Percentiles rank a stretch among this genome's conserved stretches.
phyloP scores from a whole-genome alignment of 768 basidiomycete species.

The Austroboletus festivus region DNA sequence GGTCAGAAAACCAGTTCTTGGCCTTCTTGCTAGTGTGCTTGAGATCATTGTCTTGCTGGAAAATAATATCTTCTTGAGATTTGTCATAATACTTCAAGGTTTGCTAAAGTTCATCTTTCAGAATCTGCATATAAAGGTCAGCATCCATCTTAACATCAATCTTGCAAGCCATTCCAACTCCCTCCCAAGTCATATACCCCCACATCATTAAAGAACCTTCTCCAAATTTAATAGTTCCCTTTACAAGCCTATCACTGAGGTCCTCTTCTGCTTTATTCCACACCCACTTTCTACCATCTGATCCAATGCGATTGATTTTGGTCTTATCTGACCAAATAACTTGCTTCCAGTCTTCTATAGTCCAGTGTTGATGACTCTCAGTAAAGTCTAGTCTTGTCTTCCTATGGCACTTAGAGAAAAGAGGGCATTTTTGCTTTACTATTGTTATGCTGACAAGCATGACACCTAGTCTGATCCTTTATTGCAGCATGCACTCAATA shows the following conservation, averaged over 20 bases:
- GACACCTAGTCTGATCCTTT: too few relatives aligned
- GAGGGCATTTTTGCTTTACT: not conserved
- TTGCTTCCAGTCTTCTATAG: conserved; percentile 1
- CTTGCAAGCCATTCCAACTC: conserved; percentile 8
- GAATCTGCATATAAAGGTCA: conserved; percentile 10
- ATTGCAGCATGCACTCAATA: too few relatives aligned
- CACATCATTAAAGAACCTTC: conserved; percentile 6
- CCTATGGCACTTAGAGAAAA: not conserved
- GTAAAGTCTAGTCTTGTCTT: not conserved
- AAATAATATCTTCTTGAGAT: not conserved
- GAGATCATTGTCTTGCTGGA: not conserved
- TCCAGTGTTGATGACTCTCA: not conserved
- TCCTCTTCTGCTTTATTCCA: not conserved
- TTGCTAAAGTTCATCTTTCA: not conserved
- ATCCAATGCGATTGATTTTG: not conserved
- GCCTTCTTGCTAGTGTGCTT: not conserved
- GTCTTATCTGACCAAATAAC: not conserved
- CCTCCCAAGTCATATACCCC: conserved; percentile 21
- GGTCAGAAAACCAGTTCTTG: not conserved
- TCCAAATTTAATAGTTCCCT: not conserved
- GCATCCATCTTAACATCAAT: not conserved
- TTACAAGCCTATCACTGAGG: not conserved
- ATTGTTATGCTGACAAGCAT: too few relatives aligned
- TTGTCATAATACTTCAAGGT: not conserved
- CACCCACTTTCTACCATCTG: not conserved